Conservation (phyloP, 2,329 filamentous ascomycete species). For the Lojkania enalia region DNA sequence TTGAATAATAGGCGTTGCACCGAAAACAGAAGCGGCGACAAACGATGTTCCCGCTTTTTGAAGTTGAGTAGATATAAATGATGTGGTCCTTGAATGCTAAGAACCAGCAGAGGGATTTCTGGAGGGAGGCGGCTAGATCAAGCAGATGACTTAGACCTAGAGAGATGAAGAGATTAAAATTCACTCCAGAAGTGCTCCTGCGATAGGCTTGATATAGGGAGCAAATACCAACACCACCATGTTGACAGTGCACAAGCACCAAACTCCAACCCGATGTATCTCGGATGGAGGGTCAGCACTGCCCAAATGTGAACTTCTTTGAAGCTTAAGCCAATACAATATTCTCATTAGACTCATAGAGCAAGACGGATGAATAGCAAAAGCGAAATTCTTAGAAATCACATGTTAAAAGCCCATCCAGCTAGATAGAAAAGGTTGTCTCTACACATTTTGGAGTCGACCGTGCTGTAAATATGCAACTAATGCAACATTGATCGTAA, state of each 20-base stretch:
- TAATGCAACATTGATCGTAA: neutral
- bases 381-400: neutral
- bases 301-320: neutral
- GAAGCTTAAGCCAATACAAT: neutral
- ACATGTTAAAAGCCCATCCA: neutral
- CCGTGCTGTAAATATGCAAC: neutral
- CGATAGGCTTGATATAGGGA: too few relatives aligned
- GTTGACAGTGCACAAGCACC: too few relatives aligned
- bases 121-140: too few relatives aligned
- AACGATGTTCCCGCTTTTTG: conserved; percentile 38
- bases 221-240: too few relatives aligned
- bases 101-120: too few relatives aligned
- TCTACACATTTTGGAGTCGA: neutral
- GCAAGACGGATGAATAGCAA: neutral
- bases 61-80: conserved; percentile 33
- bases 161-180: too few relatives aligned
- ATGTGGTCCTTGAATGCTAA: conserved; percentile 51
- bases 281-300: neutral
- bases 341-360: neutral
- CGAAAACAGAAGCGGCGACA: conserved; percentile 55
- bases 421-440: neutral
- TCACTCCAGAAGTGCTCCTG: too few relatives aligned
- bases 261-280: neutral
- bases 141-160: too few relatives aligned
- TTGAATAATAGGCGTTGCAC: conserved; percentile 54